These are phyloP conservation scores for Pulicaria dysenterica DNA, from an alignment of 129 eudicot species.

Conservation along the genomic window DNA sequence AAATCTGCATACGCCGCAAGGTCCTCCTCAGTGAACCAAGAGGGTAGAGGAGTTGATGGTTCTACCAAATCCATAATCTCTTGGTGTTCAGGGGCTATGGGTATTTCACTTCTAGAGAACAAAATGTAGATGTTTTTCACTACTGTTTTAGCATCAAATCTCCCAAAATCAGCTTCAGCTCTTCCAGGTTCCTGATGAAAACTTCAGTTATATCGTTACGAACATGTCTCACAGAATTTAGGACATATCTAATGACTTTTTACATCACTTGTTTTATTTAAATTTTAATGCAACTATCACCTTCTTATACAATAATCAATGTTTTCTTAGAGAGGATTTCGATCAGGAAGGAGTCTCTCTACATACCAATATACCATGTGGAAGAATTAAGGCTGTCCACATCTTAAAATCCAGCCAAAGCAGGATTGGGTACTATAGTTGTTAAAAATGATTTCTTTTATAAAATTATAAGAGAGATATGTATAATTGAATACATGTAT, in stretches of 20 bases:
- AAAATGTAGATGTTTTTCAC: constrained; percentile 48
- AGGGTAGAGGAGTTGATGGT: constrained; percentile 44
- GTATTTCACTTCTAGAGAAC: constrained; percentile 50
- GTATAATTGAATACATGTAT: background rate
- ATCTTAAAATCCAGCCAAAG: too few species aligned
- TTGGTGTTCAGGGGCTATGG: constrained; percentile 41
- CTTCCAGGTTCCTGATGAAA: constrained; percentile 45
- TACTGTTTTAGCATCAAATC: constrained; percentile 49
- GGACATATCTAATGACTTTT: too few species aligned
- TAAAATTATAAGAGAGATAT: background rate
- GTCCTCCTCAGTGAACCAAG: constrained; percentile 58
- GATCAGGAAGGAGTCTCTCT: too few species aligned
- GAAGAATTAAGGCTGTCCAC: too few species aligned
- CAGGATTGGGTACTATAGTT: too few species aligned
- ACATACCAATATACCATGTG: too few species aligned
- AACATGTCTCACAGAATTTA: too few species aligned
- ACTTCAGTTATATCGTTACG: background rate
- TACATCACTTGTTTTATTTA: too few species aligned
- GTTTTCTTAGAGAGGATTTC: too few species aligned
- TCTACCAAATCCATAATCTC: constrained; percentile 64
- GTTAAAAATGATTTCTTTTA: too few species aligned
- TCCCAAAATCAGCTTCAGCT: constrained; percentile 61
- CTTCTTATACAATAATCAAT: too few species aligned
- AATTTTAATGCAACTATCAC: too few species aligned
- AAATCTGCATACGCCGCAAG: constrained; percentile 38